These are phyloP conservation scores for Neofusicoccum sp. DNA, from an alignment of 2,329 filamentous ascomycete genomes.

Conservation along the genomic window DNA sequence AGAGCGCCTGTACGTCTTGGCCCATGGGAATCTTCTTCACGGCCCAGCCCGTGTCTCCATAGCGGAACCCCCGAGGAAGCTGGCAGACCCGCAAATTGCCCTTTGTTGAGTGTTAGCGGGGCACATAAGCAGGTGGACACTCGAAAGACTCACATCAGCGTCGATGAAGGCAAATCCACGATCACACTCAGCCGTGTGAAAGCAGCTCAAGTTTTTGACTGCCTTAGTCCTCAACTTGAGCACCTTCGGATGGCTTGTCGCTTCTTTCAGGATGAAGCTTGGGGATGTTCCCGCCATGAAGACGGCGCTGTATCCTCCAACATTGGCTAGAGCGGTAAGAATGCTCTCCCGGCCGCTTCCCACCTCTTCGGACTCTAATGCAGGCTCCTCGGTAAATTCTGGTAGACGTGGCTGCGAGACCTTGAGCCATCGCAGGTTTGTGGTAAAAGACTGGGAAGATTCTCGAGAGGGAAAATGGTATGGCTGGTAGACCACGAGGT, in stretches of 20 bases:
- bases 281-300: slow-evolving; percentile 81
- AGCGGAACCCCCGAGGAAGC: slow-evolving; percentile 67
- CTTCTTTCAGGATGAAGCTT: slow-evolving; percentile 79
- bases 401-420: slow-evolving; percentile 69
- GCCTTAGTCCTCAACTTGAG: slow-evolving; percentile 70
- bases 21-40: slow-evolving; percentile 71
- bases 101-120: slow-evolving; percentile 34
- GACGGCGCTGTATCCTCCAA: slow-evolving; percentile 79
- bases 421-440: slow-evolving; percentile 75
- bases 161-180: slow-evolving; percentile 84
- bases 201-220: slow-evolving; percentile 71
- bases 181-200: slow-evolving; percentile 77
- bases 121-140: no score
- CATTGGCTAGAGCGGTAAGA: slow-evolving; percentile 61
- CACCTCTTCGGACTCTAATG: slow-evolving; percentile 54
- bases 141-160: slow-evolving; percentile 46
- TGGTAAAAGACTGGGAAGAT: slow-evolving; percentile 50
- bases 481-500: slow-evolving; percentile 86
- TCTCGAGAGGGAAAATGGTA: slow-evolving; percentile 51
- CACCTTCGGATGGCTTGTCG: slow-evolving; percentile 74
- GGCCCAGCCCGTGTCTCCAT: slow-evolving; percentile 75
- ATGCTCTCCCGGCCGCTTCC: slow-evolving; percentile 49
- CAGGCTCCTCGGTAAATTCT: slow-evolving; percentile 54
- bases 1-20: slow-evolving; percentile 70
- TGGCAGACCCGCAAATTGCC: slow-evolving; percentile 75